phyloP scores from a whole-genome alignment of 345 rosid species.

The Microthlaspi erraticum region DNA sequence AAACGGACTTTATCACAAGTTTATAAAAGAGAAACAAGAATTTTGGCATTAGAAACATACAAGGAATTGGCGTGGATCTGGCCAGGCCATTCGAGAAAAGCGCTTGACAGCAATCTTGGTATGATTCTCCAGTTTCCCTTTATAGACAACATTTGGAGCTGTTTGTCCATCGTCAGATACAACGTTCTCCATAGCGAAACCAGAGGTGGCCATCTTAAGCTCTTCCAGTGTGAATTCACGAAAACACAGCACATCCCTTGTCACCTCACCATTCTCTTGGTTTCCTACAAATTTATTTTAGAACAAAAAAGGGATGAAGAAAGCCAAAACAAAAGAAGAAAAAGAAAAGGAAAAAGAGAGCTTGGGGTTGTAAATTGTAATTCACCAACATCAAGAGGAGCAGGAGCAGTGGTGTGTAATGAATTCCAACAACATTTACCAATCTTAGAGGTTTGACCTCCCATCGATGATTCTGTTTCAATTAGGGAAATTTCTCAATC shows the following conservation, averaged over 20 bases:
- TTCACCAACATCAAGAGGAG: slow-evolving; percentile 63
- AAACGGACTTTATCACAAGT: slow-evolving; percentile 10
- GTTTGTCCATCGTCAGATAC: slow-evolving; percentile 83
- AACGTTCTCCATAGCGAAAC: slow-evolving; percentile 76
- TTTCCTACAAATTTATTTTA: slow-evolving; percentile 45
- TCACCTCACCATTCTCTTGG: slow-evolving; percentile 47
- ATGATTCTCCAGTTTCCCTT: slow-evolving; percentile 74
- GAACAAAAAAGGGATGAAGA: background rate
- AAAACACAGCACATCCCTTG: slow-evolving; percentile 46
- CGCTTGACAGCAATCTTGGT: slow-evolving; percentile 78
- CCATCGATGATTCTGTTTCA: slow-evolving; percentile 46
- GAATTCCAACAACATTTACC: slow-evolving; percentile 55
- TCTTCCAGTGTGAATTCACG: slow-evolving; percentile 68
- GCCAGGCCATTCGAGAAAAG: slow-evolving; percentile 81
- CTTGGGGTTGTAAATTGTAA: background rate
- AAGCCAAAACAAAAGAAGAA: background rate
- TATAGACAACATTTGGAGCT: slow-evolving; percentile 82
- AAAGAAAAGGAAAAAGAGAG: background rate
- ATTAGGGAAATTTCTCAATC: background rate
- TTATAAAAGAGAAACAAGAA: background rate
- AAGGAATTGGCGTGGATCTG: slow-evolving; percentile 77
- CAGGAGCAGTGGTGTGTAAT: slow-evolving; percentile 56
- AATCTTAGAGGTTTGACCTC: slow-evolving; percentile 61
- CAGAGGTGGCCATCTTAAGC: slow-evolving; percentile 76
- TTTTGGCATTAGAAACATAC: slow-evolving; percentile 39